These are phyloP conservation scores for Chaetothyriales sp. DNA, from an alignment of 2,329 filamentous ascomycete species.

Conservation along the genomic window DNA sequence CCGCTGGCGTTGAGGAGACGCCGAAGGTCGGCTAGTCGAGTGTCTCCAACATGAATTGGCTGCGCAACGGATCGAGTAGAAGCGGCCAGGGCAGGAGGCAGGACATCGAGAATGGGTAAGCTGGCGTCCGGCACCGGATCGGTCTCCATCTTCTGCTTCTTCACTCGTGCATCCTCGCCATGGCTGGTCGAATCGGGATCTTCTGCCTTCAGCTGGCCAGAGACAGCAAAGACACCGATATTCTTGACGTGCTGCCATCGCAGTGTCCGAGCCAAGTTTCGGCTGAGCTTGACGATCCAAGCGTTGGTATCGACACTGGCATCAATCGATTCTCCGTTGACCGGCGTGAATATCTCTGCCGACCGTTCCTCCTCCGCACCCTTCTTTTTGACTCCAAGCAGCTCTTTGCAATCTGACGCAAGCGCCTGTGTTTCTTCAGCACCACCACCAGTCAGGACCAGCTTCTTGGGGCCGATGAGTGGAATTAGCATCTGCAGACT, in stretches of 20 bases:
- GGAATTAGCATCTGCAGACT: constrained; percentile 91
- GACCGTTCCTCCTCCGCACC: constrained; percentile 28
- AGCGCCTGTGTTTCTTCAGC: constrained; percentile 62
- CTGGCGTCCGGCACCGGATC: constrained; percentile 11
- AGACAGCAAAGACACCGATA: constrained; percentile 82
- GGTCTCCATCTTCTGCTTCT: constrained; percentile 38
- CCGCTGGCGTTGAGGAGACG: constrained; percentile 68
- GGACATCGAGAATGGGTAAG: constrained; percentile 41
- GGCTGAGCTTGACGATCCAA: constrained; percentile 84
- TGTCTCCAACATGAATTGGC: constrained; percentile 84
- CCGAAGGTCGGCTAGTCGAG: constrained; percentile 74
- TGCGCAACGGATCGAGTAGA: constrained; percentile 64
- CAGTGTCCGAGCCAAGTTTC: constrained; percentile 67
- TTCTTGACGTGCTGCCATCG: constrained; percentile 91
- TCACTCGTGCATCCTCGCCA: constrained; percentile 29
- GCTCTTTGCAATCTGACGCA: constrained; percentile 62
- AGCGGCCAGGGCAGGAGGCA: constrained; percentile 48
- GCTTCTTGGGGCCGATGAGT: constrained; percentile 80
- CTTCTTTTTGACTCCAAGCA: constrained; percentile 35
- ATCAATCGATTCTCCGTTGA: constrained; percentile 58
- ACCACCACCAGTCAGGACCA: constrained; percentile 78
- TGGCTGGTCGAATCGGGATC: constrained; percentile 27
- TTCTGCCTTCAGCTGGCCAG: constrained; percentile 49
- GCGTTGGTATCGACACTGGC: constrained; percentile 96
- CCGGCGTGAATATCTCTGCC: constrained; percentile 67